Evolutionary conservation across 768 basidiomycete species (phyloP).

Genomic region (Rhodotorula babjevae): DNA sequence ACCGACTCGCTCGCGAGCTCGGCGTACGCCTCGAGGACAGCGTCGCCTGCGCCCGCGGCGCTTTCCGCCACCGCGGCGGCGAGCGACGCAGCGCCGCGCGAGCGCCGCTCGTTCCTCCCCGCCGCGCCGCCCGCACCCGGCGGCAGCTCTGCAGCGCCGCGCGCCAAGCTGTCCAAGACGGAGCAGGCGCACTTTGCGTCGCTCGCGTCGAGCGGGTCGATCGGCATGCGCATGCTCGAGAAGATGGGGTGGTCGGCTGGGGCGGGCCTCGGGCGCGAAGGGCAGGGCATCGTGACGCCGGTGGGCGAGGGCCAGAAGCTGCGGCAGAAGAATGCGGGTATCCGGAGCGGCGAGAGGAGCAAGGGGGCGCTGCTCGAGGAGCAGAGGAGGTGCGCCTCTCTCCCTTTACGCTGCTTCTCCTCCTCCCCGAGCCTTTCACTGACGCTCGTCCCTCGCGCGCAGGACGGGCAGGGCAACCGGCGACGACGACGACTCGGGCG

Average conservation of each 20-base stretch:
- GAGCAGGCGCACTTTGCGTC: conserved; percentile 81
- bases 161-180: conserved; percentile 57
- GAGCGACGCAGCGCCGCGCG: conserved; percentile 37
- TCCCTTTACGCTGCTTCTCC: too few species aligned
- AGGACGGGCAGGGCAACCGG: conserved; percentile 55
- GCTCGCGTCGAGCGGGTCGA: conserved; percentile 57
- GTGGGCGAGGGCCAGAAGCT: conserved; percentile 79
- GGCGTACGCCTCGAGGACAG: not conserved
- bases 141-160: conserved; percentile 16
- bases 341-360: conserved; percentile 81
- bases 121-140: not conserved
- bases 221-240: conserved; percentile 81
- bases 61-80: not conserved
- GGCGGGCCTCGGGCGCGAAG: conserved; percentile 66
- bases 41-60: conserved; percentile 47
- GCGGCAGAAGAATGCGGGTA: conserved; percentile 74
- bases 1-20: not conserved
- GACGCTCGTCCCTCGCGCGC: not conserved
- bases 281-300: conserved; percentile 80
- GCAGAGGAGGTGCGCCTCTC: conserved; percentile 53
- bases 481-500: conserved; percentile 62
- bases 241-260: conserved; percentile 94
- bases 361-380: conserved; percentile 78
- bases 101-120: conserved; percentile 58
- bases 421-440: not conserved